Evolutionary conservation across 2,329 filamentous ascomycete species (phyloP), one percentile per base, ranked within the genome.

Genomic region (Cytospora piceae): DNA sequence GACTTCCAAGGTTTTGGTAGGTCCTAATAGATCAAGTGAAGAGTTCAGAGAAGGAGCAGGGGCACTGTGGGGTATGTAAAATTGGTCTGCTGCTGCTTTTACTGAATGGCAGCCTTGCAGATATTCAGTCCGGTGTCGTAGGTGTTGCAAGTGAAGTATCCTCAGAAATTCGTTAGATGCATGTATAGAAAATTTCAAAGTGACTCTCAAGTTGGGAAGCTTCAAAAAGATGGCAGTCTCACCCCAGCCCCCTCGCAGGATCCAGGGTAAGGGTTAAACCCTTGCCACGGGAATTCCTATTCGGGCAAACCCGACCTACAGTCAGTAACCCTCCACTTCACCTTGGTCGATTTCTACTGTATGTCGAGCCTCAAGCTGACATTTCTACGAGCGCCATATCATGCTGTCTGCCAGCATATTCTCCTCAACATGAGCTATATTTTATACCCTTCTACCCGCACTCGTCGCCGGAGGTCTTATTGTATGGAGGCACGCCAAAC

Each of bases 201-300:
- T 14, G 42, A 46, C 20, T n/a, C 17, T 4, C 39, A 17, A 46
- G 20, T 46, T 4, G 6, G 6, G 42, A n/a, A 3, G n/a, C 20
- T 14, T 24, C 46, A 24, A 24, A 14, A 24, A 14, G n/a, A 11
- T 49, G 46, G 24, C 46, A 24, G 6, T 11, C 20, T 5, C 42
- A 22, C 46, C 46, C 46, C 46, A n/a, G 6, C 12, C n/a, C 8
- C 42, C n/a, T 22, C 42, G 22, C n/a, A 49, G 46, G 32, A 46
- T 59, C 34, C 53, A 64, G 62, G 62, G 62, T 55, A 49, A 53
- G 54, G 49, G 29, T 59, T 53, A n/a, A 20, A 29, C 37, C 32
- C 32, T 15, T 4, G 6, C 29, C 34, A 24, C 20, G 15, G n/a
- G 20, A 27, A 4, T 14, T 20, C 34, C n/a, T 8, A 6, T 39